A percentile compares a stretch with the other conserved stretches of the same genome.
phyloP scores from a whole-genome alignment of 2,329 filamentous ascomycete genomes.

The Trichoderma sp. region DNA sequence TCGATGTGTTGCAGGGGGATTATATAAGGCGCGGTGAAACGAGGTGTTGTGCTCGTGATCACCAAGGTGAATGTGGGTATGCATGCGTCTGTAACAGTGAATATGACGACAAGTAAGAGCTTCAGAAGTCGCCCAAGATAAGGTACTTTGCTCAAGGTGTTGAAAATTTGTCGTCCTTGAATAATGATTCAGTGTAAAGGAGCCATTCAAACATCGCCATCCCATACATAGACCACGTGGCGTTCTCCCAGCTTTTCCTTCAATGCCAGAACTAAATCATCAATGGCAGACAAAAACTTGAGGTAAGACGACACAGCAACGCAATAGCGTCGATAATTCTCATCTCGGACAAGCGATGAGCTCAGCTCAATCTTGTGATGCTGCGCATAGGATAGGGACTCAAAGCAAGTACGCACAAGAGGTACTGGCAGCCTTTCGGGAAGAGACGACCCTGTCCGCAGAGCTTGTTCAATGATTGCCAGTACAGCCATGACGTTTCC shows the following conservation, averaged over 20 bases:
- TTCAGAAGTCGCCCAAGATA: no score
- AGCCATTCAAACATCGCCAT: conserved; percentile 27
- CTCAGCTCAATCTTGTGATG: conserved; percentile 37
- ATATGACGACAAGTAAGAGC: no score
- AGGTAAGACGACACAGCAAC: conserved; percentile 50
- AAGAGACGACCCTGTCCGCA: conserved; percentile 51
- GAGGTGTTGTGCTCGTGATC: no score
- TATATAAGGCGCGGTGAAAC: no score
- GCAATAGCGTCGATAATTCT: conserved; percentile 50
- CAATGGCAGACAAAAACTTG: conserved; percentile 46
- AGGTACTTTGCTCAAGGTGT: neutral
- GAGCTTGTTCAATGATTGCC: conserved; percentile 49
- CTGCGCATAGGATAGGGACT: conserved; percentile 32
- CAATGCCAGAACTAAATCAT: conserved; percentile 49
- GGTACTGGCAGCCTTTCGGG: conserved; percentile 53
- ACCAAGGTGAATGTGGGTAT: no score
- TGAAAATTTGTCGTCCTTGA: neutral
- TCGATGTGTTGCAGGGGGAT: no score
- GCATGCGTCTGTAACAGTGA: no score
- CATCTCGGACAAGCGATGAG: conserved; percentile 43
- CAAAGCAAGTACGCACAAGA: conserved; percentile 43
- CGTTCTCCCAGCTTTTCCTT: conserved; percentile 49
- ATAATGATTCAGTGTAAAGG: no score
- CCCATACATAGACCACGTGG: conserved; percentile 40
- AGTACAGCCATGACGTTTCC: conserved; percentile 56